These are phyloP conservation scores for Paecilomyces niveus DNA, from an alignment of 2,329 filamentous ascomycete species.

Conservation along the genomic window DNA sequence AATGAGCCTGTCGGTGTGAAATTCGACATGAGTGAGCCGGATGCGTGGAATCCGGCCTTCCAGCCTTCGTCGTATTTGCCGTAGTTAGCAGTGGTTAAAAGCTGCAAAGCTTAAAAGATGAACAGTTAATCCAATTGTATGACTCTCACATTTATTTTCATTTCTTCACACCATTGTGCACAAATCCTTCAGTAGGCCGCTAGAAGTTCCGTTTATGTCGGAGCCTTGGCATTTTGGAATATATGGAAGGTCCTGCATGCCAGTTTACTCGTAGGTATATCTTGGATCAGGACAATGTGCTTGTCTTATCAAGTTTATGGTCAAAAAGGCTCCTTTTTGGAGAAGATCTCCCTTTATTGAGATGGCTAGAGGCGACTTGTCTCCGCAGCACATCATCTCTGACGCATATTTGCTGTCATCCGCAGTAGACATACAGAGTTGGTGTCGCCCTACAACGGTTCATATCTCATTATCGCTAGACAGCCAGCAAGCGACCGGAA, in stretches of 20 bases:
- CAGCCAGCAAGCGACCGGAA: neutral
- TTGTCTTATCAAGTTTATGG: neutral
- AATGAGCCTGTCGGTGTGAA: too few relatives aligned
- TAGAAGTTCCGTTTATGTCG: neutral
- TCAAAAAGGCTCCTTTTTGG: too few relatives aligned
- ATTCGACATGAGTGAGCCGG: too few relatives aligned
- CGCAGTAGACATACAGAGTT: conserved; percentile 10
- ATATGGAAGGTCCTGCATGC: neutral
- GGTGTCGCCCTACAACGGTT: neutral
- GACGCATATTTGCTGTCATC: conserved; percentile 3
- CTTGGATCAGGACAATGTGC: neutral
- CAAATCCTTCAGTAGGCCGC: neutral
- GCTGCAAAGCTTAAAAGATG: neutral
- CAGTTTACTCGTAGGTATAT: neutral
- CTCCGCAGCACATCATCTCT: neutral
- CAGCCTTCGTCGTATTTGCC: neutral
- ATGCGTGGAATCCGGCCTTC: too few relatives aligned
- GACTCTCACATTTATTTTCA: neutral
- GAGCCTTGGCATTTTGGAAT: neutral
- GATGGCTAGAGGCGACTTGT: too few relatives aligned
- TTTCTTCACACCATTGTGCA: neutral
- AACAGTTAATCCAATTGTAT: neutral
- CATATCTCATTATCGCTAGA: neutral
- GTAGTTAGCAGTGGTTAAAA: neutral
- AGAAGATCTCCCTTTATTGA: too few relatives aligned